Evolutionary conservation across 495 filamentous ascomycete genomes (phyloP), one percentile per base, ranked within the genome.

Genomic region (Extremus antarcticus): DNA sequence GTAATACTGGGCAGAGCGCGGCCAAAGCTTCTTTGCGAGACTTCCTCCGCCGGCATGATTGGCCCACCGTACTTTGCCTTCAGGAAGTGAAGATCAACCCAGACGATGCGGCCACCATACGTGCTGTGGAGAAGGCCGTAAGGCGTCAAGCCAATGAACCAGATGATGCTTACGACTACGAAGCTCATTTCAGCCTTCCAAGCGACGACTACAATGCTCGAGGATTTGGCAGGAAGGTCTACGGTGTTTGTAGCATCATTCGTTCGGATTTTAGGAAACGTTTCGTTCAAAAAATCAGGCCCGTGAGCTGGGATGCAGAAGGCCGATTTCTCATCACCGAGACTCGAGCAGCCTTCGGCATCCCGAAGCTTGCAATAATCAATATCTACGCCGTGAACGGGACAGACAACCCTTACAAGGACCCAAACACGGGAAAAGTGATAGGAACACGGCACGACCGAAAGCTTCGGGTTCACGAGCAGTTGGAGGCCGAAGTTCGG

Each of bases 341-440:
- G 57, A 56, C 71, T 3, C 53, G 32, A 8, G 38, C 46, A 4
- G 35, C 8, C 21, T 22, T 15, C 20, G 21, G 35, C 13, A 25
- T 40, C 16, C 52, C 40, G 21, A 65, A 68, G 0, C 43, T 75
- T 0, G 66, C 70, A 0, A 53, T 80, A 11, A 59, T 74, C 40
- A 77, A 78, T 53, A 61, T 78, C 51, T 79, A 79, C 61, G 74
- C 73, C 39, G 68, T 75, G 29, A 79, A 79, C 57, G 77, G 77
- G 17, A 79, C 77, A 1, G 55, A 66, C 0, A 66, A 69, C 41
- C 66, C 72, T 7, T 78, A 78, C 62, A 66, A 67, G 10, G 58
- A 62, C 17, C 68, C 73, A 0, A 3, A 24, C 0, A 74, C 68
- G 0, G 77, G 77, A 10, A 51, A 51, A n/a, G 59, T 70, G 0